Evolutionary conservation across 768 basidiomycete genomes (phyloP).

Genomic region (Agrocybe chaxingu): DNA sequence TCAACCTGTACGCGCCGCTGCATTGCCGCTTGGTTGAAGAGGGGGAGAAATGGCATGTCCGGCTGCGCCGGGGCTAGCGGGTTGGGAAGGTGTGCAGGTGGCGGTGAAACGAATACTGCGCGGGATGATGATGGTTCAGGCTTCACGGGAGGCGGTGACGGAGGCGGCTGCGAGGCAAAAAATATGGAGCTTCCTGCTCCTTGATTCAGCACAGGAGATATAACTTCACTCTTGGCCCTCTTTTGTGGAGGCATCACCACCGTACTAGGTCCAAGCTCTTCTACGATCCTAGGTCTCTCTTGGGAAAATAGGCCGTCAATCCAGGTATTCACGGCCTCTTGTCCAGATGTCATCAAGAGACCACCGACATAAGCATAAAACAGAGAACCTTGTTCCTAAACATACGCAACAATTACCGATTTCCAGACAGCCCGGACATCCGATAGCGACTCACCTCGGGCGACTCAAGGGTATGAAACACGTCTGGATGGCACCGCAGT

Average conservation of each 20-base stretch:
- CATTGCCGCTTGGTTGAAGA: conserved; percentile 72
- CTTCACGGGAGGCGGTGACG: conserved; percentile 17
- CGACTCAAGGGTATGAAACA: conserved; percentile 28
- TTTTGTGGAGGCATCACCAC: conserved; percentile 33
- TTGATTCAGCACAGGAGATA: conserved; percentile 16
- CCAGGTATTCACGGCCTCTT: conserved; percentile 53
- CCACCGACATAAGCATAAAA: conserved; percentile 71
- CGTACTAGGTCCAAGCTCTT: conserved; percentile 9
- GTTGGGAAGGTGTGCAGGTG: conserved; percentile 33
- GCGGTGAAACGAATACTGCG: conserved; percentile 4
- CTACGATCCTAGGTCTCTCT: conserved; percentile 17
- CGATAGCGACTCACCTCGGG: conserved; percentile 36
- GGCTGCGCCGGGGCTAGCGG: conserved; percentile 66
- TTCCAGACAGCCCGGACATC: conserved; percentile 11
- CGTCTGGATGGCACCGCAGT: conserved; percentile 41
- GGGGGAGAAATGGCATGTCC: conserved; percentile 58
- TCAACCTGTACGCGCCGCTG: conserved; percentile 63
- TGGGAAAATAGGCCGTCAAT: conserved; percentile 39
- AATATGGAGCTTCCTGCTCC: conserved; percentile 23
- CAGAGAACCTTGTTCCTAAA: conserved; percentile 45
- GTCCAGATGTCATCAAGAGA: conserved; percentile 53
- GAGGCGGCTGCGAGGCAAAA: conserved; percentile 26
- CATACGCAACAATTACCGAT: conserved; percentile 6
- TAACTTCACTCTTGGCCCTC: conserved; percentile 37
- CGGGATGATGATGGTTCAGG: conserved; percentile 2